Percentiles rank a stretch among this genome's conserved stretches.
Conservation (phyloP, 148 eudicot genomes). For the Simmondsia chinensis region DNA sequence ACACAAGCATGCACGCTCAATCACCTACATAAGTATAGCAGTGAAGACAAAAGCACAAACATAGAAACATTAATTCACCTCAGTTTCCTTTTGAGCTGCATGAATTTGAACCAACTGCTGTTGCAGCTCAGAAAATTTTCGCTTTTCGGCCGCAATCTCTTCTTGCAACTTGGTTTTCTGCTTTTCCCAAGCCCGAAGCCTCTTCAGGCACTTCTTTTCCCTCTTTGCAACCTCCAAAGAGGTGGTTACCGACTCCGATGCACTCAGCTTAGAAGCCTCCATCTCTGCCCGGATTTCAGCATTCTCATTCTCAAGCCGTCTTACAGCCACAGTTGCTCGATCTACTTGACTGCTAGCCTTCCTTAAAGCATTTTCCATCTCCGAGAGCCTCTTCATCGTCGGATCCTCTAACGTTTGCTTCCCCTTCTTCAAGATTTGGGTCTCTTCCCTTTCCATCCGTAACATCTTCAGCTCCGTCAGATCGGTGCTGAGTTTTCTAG, state of each 20-base stretch:
- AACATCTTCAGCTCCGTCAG: conserved; percentile 72
- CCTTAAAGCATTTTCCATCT: conserved; percentile 89
- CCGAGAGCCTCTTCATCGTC: conserved; percentile 78
- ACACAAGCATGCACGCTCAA: background rate
- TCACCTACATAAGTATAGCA: background rate
- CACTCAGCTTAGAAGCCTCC: conserved; percentile 96
- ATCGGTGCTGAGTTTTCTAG: conserved; percentile 77
- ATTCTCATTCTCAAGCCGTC: conserved; percentile 86
- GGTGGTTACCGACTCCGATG: conserved; percentile 76
- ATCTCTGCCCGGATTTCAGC: conserved; percentile 97
- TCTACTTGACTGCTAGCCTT: conserved; percentile 93
- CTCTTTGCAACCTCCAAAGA: conserved; percentile 85
- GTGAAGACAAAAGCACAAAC: conserved; percentile 5
- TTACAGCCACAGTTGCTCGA: conserved; percentile 79
- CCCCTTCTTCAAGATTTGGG: conserved; percentile 78
- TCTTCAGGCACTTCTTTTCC: conserved; percentile 86
- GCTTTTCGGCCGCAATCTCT: conserved; percentile 73
- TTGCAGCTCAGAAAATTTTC: conserved; percentile 49
- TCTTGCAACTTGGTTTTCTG: conserved; percentile 81
- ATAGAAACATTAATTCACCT: conserved; percentile 29
- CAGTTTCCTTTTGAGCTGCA: conserved; percentile 58
- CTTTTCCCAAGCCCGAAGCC: conserved; percentile 91
- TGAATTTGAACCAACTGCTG: conserved; percentile 51
- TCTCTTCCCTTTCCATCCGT: conserved; percentile 93
- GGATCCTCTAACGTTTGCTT: conserved; percentile 80